phyloP scores from a whole-genome alignment of 306 rosid genomes.

The Quillaja saponaria region DNA sequence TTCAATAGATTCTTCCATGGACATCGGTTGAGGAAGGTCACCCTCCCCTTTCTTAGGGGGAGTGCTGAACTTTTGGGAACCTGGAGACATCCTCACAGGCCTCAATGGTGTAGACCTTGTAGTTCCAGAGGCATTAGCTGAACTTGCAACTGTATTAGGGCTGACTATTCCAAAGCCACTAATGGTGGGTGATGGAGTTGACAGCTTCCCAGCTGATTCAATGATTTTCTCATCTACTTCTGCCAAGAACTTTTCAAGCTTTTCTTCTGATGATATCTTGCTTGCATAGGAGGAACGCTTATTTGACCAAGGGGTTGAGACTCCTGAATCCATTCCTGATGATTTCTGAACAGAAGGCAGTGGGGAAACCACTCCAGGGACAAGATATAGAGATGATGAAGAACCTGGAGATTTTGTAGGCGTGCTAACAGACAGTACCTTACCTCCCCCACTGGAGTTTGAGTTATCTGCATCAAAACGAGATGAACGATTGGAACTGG shows the following conservation, averaged over 20 bases:
- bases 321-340: slow-evolving; percentile 53
- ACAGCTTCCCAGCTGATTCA: slow-evolving; percentile 74
- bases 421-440: slow-evolving; percentile 44
- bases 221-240: slow-evolving; percentile 76
- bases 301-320: slow-evolving; percentile 78
- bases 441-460: slow-evolving; percentile 54
- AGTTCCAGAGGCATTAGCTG: slow-evolving; percentile 77
- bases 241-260: slow-evolving; percentile 75
- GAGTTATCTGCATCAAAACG: slow-evolving; percentile 47
- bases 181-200: slow-evolving; percentile 87
- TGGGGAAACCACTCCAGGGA: slow-evolving; percentile 62
- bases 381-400: slow-evolving; percentile 62
- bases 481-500: slow-evolving; percentile 50
- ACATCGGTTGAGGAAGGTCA: slow-evolving; percentile 87
- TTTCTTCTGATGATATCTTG: slow-evolving; percentile 84
- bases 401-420: slow-evolving; percentile 66
- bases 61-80: slow-evolving; percentile 83
- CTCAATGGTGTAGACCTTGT: slow-evolving; percentile 85
- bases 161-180: slow-evolving; percentile 71
- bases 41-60: slow-evolving; percentile 93
- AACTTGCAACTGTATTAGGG: slow-evolving; percentile 60
- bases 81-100: slow-evolving; percentile 96
- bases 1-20: slow-evolving; percentile 81
- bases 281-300: slow-evolving; percentile 56
- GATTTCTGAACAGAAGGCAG: slow-evolving; percentile 48